Percentiles rank a stretch among this genome's conserved stretches.
These are phyloP conservation scores for Boletus austroedulis DNA, from an alignment of 1,284 basidiomycete genomes.

Conservation along the genomic window DNA sequence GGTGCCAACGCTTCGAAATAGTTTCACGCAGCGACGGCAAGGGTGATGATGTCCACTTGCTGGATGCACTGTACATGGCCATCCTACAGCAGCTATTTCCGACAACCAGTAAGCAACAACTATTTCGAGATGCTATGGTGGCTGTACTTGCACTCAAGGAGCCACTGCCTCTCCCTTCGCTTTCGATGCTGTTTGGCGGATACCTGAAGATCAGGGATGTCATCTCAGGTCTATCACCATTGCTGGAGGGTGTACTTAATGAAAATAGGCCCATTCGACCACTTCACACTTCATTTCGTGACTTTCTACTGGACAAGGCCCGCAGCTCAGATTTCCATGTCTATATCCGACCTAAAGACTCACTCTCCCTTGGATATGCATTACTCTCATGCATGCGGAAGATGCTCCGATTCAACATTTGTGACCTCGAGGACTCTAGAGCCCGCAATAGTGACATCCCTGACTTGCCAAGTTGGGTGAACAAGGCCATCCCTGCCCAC, in stretches of 20 bases:
- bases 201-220: not conserved
- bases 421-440: slow-evolving; percentile 1
- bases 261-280: too few relatives aligned
- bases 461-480: not conserved
- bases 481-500: not conserved
- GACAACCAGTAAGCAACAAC: not conserved
- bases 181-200: not conserved
- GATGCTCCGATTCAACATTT: slow-evolving; percentile 10
- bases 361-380: not conserved
- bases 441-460: not conserved
- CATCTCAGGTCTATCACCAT: not conserved
- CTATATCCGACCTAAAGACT: not conserved
- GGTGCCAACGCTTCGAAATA: not conserved
- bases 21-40: too few relatives aligned
- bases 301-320: not conserved
- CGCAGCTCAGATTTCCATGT: slow-evolving; percentile 2
- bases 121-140: not conserved
- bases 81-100: too few relatives aligned
- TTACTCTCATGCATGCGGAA: slow-evolving; percentile 4
- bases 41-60: too few relatives aligned
- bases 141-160: not conserved
- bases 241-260: too few relatives aligned
- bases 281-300: too few relatives aligned
- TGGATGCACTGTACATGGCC: too few relatives aligned
- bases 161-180: not conserved